phyloP scores from a whole-genome alignment of 495 filamentous ascomycete species.

The Apiosordaria backusii region DNA sequence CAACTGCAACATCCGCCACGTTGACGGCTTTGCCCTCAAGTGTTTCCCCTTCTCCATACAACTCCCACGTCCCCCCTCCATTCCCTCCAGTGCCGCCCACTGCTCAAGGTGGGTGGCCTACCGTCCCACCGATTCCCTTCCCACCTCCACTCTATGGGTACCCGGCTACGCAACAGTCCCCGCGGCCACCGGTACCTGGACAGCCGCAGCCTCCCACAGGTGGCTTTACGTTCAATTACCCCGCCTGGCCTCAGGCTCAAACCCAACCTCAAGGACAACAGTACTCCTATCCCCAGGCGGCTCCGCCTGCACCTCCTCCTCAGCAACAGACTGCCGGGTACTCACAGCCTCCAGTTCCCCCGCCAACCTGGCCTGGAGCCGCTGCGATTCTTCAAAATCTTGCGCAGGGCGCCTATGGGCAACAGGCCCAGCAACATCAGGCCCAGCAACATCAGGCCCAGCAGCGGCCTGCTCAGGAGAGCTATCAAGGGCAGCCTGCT shows the following conservation, averaged over 20 bases:
- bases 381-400: constrained; percentile 35
- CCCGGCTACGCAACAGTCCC: neutral
- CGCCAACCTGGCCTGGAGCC: neutral
- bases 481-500: neutral
- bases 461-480: neutral
- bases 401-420: constrained; percentile 32
- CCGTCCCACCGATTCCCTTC: neutral
- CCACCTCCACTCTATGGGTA: neutral
- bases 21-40: constrained; percentile 28
- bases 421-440: constrained; percentile 39
- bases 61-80: neutral
- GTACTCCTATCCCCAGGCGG: neutral
- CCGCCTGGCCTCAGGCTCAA: neutral
- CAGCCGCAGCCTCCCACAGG: neutral
- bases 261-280: neutral
- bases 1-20: constrained; percentile 59
- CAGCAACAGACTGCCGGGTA: neutral
- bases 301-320: neutral
- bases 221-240: neutral
- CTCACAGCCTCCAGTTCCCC: neutral
- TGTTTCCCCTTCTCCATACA: neutral
- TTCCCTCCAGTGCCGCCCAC: neutral
- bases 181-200: neutral
- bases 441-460: constrained; percentile 14
- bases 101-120: neutral